Evolutionary conservation across 805 yeast species (phyloP).

Genomic region (Zygoascus flipseniorum): DNA sequence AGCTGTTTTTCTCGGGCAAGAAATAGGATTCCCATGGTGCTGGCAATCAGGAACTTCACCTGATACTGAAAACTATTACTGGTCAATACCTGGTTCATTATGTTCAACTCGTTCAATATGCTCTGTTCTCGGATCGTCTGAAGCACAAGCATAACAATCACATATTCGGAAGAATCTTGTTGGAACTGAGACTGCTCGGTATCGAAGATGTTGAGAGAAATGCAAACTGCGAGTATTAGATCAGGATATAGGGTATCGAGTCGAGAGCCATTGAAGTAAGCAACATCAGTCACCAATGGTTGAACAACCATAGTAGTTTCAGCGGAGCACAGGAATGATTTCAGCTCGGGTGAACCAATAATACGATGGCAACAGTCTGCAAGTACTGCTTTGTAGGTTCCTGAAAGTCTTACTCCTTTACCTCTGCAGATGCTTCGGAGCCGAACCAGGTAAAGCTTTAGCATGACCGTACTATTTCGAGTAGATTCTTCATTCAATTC

Average conservation of each 20-base stretch:
- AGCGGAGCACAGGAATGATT: neutral
- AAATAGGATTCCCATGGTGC: neutral
- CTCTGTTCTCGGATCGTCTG: neutral
- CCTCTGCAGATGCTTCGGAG: neutral
- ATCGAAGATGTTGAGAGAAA: neutral
- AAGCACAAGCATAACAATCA: neutral
- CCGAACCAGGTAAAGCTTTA: neutral
- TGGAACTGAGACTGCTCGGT: neutral
- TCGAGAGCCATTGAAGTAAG: neutral
- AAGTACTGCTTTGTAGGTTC: neutral
- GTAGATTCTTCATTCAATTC: neutral
- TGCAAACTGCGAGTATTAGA: neutral
- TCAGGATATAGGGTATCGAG: neutral
- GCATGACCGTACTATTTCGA: neutral
- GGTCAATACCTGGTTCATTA: neutral
- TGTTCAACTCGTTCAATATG: neutral
- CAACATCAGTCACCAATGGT: neutral
- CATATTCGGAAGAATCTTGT: neutral
- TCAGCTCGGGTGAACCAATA: neutral
- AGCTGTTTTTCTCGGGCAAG: neutral
- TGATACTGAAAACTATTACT: neutral
- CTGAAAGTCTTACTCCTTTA: neutral
- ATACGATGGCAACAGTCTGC: neutral
- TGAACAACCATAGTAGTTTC: neutral
- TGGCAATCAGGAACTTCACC: neutral